A percentile compares a stretch with the other conserved stretches of the same genome.
These are phyloP conservation scores for Triticum aestivum DNA, from an alignment of 176 grass and related monocot genomes.

Conservation along the genomic window IWGSC_CS_RefSeq_v2.1 NC_057795.1:401249417-401249916, in stretches of 20 bases:
- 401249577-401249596: background rate
- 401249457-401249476: background rate
- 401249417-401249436: background rate
- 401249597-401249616: background rate
- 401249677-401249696: background rate
- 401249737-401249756: background rate
- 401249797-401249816: background rate
- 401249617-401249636: background rate
- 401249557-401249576: background rate
- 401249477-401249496: background rate
- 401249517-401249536: background rate
- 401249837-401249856: background rate
- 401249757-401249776: background rate
- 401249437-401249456: background rate
- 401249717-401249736: background rate
- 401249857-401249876: background rate
- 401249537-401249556: background rate
- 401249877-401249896: background rate
- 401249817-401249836: background rate
- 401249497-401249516: background rate
- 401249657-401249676: background rate
- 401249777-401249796: background rate
- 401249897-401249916: conserved; percentile 79
- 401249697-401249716: background rate
- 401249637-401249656: background rate